Conservation (phyloP, 805 yeast genomes). For the Priceomyces haplophilus region DNA sequence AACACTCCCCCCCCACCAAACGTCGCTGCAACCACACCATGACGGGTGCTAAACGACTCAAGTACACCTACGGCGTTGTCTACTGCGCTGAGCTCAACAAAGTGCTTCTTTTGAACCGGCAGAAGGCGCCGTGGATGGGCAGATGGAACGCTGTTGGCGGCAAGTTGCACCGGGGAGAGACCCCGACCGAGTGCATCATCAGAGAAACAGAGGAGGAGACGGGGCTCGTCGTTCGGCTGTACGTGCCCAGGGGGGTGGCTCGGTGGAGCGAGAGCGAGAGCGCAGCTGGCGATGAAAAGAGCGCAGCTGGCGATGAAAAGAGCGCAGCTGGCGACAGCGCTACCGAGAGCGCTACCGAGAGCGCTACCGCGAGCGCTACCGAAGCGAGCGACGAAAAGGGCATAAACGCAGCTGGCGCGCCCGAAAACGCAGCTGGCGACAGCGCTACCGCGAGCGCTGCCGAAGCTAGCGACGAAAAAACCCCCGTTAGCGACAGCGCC, state of each 20-base stretch:
- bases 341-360: too few species aligned
- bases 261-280: constrained; percentile 30
- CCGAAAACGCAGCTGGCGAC: constrained; percentile 18
- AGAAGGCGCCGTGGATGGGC: constrained; percentile 47
- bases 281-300: constrained; percentile 14
- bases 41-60: constrained; percentile 8
- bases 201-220: constrained; percentile 44
- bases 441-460: too few species aligned
- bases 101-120: constrained; percentile 36
- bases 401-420: too few species aligned
- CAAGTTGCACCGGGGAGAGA: constrained; percentile 33
- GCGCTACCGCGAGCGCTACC: too few species aligned
- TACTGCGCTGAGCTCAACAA: constrained; percentile 28
- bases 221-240: constrained; percentile 29
- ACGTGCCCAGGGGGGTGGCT: constrained; percentile 31
- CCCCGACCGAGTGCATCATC: constrained; percentile 38
- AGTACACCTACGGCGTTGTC: constrained; percentile 26
- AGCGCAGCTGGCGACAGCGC: constrained; percentile 26
- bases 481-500: too few species aligned
- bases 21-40: neutral
- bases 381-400: too few species aligned
- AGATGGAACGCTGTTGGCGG: constrained; percentile 49
- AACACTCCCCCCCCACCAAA: neutral
- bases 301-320: constrained; percentile 14
- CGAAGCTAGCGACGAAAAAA: too few species aligned